Base-by-base conservation (phyloP, 148 eudicot species). In the Simmondsia chinensis region DNA sequence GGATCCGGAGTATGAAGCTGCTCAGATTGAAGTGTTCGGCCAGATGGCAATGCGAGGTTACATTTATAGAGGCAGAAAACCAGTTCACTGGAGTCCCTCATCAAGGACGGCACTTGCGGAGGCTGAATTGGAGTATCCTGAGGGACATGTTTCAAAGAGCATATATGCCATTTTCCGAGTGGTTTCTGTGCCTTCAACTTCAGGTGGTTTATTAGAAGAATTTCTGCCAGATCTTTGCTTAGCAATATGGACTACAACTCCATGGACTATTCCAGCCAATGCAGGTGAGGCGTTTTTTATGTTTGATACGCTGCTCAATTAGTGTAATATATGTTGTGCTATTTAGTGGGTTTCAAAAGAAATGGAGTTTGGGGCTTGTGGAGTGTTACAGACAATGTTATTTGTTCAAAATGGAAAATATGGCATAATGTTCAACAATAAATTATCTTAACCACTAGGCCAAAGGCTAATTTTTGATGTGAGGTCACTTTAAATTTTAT, bases 201-300 rank as follows among this genome's bases (percentile, higher is more conserved):
- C 83, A 33, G 33, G 72, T 52, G 65, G 60, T 23, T 57, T 68
- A 51, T 50, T 82, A 24, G 75, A 68, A 21, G 95, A 79, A 14
- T 86, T 78, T 33, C 56, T 77, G 47, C 83, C 89, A 36, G 59
- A 82, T 61, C 59, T 91, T 69, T 56, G 68, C 64, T 52, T 91
- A 54, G 96, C 96, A 57, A 70, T 91, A 58, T 86, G 99, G 99
- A 91, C 96, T 35, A 91, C 96, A 29, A 91, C 99, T 60, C 99
- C 99, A 21, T 91, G 99, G 99, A 91, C 99, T 23, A 79, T 91
- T 68, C 99, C 99, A 59, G 96, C 99, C 48, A 91, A 91, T 66
- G 94, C 99, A 56, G 95, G 99, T 82, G 58, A 44, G 60, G 16
- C 0, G 30, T 64, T 52, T 36, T 29, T 27, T 27, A 14, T 43